Conservation (phyloP, 176 grass and related monocot species). For the Eleusine indica region DNA sequence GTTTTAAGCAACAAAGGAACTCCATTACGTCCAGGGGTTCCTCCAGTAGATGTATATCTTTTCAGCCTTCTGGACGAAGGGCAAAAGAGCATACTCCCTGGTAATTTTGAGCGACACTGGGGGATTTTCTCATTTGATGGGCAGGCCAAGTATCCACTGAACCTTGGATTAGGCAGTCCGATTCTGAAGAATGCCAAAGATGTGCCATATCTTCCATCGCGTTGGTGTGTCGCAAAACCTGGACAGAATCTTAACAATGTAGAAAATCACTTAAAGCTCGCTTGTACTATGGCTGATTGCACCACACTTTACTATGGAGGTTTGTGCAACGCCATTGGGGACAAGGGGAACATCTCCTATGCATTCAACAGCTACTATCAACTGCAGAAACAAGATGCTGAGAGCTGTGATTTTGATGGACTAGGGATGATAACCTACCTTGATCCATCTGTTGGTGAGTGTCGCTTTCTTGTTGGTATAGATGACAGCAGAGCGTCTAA, state of each 20-base stretch:
- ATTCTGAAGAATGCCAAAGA: constrained; percentile 56
- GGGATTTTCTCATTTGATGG: constrained; percentile 69
- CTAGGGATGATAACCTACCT: constrained; percentile 29
- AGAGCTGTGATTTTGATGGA: constrained; percentile 70
- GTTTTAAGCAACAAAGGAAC: constrained; percentile 54
- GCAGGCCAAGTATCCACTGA: constrained; percentile 64
- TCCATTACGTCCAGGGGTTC: constrained; percentile 51
- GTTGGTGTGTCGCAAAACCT: constrained; percentile 63
- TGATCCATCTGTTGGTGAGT: constrained; percentile 7
- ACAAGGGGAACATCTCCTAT: constrained; percentile 67
- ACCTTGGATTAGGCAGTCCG: constrained; percentile 46
- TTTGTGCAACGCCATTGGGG: constrained; percentile 64
- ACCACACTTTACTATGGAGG: constrained; percentile 63
- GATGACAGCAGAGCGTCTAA: neutral
- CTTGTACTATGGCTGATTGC: constrained; percentile 60
- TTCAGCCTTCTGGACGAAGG: constrained; percentile 68
- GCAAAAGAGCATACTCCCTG: constrained; percentile 59
- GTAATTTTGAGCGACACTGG: constrained; percentile 69
- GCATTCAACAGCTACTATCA: constrained; percentile 80
- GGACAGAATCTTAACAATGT: constrained; percentile 41
- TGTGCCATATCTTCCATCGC: constrained; percentile 57
- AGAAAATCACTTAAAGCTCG: constrained; percentile 60
- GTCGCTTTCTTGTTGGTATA: constrained; percentile 21
- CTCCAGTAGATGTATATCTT: constrained; percentile 59
- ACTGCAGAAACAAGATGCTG: constrained; percentile 55